Evolutionary conservation across 179 eudicot species (phyloP).

Genomic region (Silene noctiflora): DNA sequence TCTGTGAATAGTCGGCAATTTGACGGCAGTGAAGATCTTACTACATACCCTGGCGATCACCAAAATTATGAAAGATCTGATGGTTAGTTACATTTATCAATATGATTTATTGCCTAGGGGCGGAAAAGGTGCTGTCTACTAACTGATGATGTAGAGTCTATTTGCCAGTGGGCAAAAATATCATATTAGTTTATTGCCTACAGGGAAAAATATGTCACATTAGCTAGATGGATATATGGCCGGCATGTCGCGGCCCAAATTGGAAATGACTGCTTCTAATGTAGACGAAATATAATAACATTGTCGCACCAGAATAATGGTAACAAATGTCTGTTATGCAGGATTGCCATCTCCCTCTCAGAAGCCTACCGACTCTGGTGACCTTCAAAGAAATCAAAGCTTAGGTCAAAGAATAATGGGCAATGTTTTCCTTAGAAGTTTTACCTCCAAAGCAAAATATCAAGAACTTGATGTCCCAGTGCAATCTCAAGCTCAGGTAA

Average conservation of each 20-base stretch:
- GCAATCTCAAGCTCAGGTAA: conserved; percentile 73
- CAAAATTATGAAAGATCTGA: conserved; percentile 49
- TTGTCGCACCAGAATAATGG: background rate
- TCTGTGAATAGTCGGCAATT: conserved; percentile 31
- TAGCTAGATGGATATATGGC: background rate
- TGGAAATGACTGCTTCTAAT: background rate
- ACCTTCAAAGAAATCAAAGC: conserved; percentile 68
- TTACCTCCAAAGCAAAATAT: conserved; percentile 71
- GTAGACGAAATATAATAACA: background rate
- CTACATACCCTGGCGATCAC: conserved; percentile 17
- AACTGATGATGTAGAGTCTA: background rate
- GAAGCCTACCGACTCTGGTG: conserved; percentile 47
- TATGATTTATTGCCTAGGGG: background rate
- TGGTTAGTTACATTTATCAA: conserved; percentile 41
- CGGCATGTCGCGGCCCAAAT: background rate
- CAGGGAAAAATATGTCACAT: background rate
- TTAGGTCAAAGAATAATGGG: conserved; percentile 93
- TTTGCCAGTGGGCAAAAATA: background rate
- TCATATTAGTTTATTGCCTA: background rate
- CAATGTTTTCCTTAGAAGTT: conserved; percentile 79
- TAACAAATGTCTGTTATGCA: conserved; percentile 29
- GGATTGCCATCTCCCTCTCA: conserved; percentile 65
- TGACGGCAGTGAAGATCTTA: conserved; percentile 35
- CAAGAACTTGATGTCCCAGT: conserved; percentile 48
- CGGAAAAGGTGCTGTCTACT: background rate